These are phyloP conservation scores for Chaetomium olivaceum DNA, from an alignment of 2,329 filamentous ascomycete genomes.

Conservation along the genomic window DNA sequence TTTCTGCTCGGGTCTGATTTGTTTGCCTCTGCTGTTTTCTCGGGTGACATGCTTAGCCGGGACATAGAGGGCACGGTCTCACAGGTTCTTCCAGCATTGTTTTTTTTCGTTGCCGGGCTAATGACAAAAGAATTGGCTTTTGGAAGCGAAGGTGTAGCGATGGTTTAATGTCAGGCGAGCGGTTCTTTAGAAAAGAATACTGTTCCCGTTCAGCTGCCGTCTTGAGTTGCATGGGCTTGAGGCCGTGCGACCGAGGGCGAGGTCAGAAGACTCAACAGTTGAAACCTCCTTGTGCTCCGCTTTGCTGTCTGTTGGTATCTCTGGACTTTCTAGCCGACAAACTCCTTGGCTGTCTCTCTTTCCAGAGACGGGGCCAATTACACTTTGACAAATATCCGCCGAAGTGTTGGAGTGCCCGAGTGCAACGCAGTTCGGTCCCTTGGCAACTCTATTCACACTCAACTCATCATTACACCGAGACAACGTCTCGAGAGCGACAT, in stretches of 20 bases:
- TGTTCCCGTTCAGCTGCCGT: background rate
- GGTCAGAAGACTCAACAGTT: background rate
- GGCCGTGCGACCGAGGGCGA: background rate
- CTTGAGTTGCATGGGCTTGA: background rate
- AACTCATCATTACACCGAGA: conserved; percentile 18
- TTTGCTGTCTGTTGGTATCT: background rate
- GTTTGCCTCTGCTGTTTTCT: background rate
- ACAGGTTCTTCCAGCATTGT: background rate
- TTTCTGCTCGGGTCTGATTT: conserved; percentile 3
- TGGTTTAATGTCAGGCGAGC: background rate
- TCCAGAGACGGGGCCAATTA: background rate
- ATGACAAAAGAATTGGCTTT: background rate
- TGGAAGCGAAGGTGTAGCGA: background rate
- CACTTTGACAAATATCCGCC: background rate
- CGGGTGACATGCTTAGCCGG: background rate
- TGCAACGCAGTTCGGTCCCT: conserved; percentile 6
- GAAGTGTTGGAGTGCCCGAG: background rate
- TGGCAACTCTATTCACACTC: conserved; percentile 3
- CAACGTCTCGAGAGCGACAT: conserved; percentile 4
- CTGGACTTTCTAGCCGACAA: background rate
- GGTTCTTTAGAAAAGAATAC: background rate
- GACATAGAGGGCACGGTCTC: conserved; percentile 10
- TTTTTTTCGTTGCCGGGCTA: conserved; percentile 1
- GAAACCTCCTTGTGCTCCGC: background rate
- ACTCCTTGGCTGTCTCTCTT: background rate